Conservation (phyloP, 1,139 yeast species). For the Kurtzmaniella quercitrusa region DNA sequence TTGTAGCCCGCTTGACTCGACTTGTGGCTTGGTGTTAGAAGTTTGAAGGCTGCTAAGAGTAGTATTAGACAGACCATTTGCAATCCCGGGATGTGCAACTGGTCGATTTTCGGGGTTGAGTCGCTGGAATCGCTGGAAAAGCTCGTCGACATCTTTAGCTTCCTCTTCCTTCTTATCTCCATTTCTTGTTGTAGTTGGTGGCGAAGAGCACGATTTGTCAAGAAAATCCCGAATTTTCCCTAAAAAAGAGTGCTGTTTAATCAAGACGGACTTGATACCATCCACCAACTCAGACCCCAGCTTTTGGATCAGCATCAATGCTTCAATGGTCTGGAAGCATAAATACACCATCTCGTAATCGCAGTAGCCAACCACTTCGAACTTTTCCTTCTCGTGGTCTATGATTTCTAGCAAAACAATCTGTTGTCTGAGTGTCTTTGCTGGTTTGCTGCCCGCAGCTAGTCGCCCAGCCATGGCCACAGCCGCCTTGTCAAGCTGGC, state of each 20-base stretch:
- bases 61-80: no score
- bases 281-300: slow-evolving; percentile 2
- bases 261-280: slow-evolving; percentile 20
- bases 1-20: not conserved
- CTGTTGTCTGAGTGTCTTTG: slow-evolving; percentile 22
- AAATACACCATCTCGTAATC: slow-evolving; percentile 38
- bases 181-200: not conserved
- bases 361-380: slow-evolving; percentile 27
- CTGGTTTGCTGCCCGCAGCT: slow-evolving; percentile 4
- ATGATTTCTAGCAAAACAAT: slow-evolving; percentile 33
- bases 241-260: slow-evolving; percentile 11
- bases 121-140: not conserved
- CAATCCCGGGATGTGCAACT: no score
- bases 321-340: slow-evolving; percentile 15
- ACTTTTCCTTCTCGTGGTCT: slow-evolving; percentile 26
- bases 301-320: not conserved
- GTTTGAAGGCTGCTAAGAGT: no score
- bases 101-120: not conserved
- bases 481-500: slow-evolving; percentile 2
- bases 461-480: slow-evolving; percentile 3
- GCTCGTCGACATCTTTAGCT: not conserved
- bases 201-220: not conserved
- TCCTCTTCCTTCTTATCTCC: not conserved
- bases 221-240: not conserved
- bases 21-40: not conserved